Evolutionary conservation across 768 basidiomycete genomes (phyloP).

Genomic region (Lentinus tigrinus): DNA sequence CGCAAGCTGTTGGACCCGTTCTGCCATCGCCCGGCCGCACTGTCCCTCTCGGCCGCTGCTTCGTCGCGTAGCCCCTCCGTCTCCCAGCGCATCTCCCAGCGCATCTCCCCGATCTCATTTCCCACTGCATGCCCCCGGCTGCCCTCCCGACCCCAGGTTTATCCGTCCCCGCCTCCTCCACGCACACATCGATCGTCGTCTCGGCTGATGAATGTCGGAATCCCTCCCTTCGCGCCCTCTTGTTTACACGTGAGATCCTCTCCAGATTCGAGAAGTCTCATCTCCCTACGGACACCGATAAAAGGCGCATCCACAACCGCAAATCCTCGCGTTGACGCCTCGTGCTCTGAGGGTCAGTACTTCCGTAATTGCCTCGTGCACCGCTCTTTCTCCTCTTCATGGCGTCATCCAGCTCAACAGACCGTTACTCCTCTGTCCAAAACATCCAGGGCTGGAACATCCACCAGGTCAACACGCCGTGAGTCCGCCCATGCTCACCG

Average conservation of each 20-base stretch:
- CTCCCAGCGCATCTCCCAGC: too few relatives aligned
- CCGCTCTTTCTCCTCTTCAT: conserved; percentile 29
- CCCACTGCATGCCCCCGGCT: not conserved
- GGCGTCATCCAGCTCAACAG: conserved; percentile 31
- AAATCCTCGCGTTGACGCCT: conserved; percentile 19
- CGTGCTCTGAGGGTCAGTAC: conserved; percentile 28
- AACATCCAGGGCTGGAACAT: conserved; percentile 28
- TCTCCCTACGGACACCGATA: conserved; percentile 12
- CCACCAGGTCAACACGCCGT: conserved; percentile 31
- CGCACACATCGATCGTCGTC: conserved; percentile 22
- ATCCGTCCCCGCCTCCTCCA: conserved; percentile 11
- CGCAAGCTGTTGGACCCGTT: not conserved
- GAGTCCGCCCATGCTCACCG: conserved; percentile 9
- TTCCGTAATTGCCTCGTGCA: conserved; percentile 28
- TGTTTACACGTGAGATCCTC: conserved; percentile 22
- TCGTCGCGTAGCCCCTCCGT: not conserved
- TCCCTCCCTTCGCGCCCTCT: conserved; percentile 13
- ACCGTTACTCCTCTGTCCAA: conserved; percentile 22
- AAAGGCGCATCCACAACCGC: conserved; percentile 18
- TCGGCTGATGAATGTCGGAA: conserved; percentile 24
- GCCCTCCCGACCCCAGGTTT: not conserved
- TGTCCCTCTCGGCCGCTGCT: not conserved
- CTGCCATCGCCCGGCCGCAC: not conserved
- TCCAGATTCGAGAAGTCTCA: conserved; percentile 15
- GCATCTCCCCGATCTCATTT: not conserved